Percentiles rank a stretch among this genome's conserved stretches.
Conservation (phyloP, 2,329 filamentous ascomycete species). For the Zymoseptoria passerinii region DNA sequence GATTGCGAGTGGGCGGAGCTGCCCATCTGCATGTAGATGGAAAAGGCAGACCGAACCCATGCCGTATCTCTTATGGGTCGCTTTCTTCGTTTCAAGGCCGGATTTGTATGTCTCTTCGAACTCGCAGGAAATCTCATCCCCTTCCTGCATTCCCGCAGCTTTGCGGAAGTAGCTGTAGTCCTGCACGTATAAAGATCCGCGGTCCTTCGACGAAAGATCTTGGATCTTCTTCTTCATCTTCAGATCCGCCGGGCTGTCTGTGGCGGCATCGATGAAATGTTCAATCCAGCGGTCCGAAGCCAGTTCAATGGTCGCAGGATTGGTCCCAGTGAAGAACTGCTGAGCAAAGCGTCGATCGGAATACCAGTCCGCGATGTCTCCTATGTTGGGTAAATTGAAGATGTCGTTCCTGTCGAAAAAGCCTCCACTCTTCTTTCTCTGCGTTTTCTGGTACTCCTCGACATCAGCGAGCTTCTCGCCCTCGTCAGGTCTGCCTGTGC, state of each 20-base stretch:
- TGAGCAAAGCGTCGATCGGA: constrained; percentile 39
- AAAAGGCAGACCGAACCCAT: constrained; percentile 22
- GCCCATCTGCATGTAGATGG: constrained; percentile 31
- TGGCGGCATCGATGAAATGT: constrained; percentile 32
- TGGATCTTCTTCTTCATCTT: constrained; percentile 30
- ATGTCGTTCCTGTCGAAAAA: constrained; percentile 19
- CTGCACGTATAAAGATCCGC: constrained; percentile 34
- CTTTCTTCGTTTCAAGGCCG: constrained; percentile 4
- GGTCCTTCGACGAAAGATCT: constrained; percentile 23
- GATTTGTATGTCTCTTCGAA: constrained; percentile 10
- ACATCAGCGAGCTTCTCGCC: constrained; percentile 9
- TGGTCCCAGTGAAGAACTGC: constrained; percentile 39
- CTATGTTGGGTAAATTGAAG: constrained; percentile 24
- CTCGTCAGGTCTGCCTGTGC: constrained; percentile 12
- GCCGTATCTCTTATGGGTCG: constrained; percentile 9
- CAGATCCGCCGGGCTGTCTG: constrained; percentile 14
- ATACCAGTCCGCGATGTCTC: constrained; percentile 35
- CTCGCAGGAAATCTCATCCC: constrained; percentile 12
- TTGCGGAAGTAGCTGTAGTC: constrained; percentile 40
- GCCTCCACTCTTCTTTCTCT: constrained; percentile 7
- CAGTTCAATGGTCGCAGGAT: constrained; percentile 36
- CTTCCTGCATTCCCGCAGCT: constrained; percentile 19
- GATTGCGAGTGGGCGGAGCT: constrained; percentile 44
- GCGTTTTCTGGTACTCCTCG: constrained; percentile 8
- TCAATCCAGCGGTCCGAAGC: constrained; percentile 28